Base-by-base conservation (phyloP, 140 eudicot species). In the Anethum foeniculum region DNA sequence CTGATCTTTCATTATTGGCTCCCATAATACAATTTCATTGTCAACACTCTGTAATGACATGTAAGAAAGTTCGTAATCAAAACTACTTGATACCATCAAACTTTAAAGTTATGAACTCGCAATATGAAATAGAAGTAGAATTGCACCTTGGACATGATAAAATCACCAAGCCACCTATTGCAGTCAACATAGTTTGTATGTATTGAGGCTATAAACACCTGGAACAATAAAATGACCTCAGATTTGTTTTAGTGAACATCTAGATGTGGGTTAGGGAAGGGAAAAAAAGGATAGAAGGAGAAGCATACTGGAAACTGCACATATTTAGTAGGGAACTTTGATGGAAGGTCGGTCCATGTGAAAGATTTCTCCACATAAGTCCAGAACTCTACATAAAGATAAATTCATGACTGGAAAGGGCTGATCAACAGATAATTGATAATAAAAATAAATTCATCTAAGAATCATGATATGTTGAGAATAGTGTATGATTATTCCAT, bases 121-220 rank as follows among this genome's bases (percentile, higher is more conserved):
- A 72, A 68, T 5, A 46, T 58, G 23, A 28, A n/a, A 39, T 56
- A 75, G 30, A 85, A 76, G 32, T 39, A 82, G 81, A 81, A 80
- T 68, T 49, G 82, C 79, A 94, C 98, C 98, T 96, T 96, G 49
- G 99, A 96, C 77, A 96, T 88, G 41, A 96, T 88, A 79, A 96
- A 96, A 85, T 96, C 97, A 72, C 99, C 99, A 81, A 96, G 94
- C 99, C 99, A 96, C 85, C 99, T 84, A 82, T 83, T 91, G 86
- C 99, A 96, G 87, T 96, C 98, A n/a, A 96, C 99, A 82, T 96
- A 96, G 80, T 96, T 96, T 69, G 96, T 86, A 85, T 96, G 99
- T 43, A 96, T 85, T 64, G 97, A 89, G 77, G 99, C 98, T 81
- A 93, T 86, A 79, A 93, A 88, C 25, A 88, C 88, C 99, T 96